Percentiles rank a stretch among this genome's conserved stretches.
Conservation (phyloP, 345 rosid genomes). For the Hypericum perforatum region DNA sequence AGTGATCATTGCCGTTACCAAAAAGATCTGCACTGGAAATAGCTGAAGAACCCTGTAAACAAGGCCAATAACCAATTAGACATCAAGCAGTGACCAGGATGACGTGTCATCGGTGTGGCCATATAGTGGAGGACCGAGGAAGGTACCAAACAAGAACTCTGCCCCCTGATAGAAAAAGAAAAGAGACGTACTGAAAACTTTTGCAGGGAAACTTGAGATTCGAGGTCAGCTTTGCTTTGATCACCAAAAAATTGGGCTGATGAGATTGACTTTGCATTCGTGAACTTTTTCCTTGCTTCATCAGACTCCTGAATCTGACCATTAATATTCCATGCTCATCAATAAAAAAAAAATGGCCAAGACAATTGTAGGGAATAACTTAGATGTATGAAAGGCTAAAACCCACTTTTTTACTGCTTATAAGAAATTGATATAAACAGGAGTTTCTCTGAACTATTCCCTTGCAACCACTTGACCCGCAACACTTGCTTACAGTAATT, state of each 20-base stretch:
- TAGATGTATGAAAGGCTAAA: no score
- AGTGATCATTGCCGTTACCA: constrained; percentile 41
- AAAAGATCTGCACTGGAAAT: constrained; percentile 96
- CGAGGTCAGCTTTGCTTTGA: constrained; percentile 44
- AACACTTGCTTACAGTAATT: no score
- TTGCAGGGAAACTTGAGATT: constrained; percentile 78
- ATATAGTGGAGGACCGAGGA: no score
- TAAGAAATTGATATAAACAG: constrained; percentile 2
- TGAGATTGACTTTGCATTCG: constrained; percentile 93
- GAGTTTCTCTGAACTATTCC: not conserved
- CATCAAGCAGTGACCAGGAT: not conserved
- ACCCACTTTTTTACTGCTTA: no score
- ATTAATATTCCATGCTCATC: no score
- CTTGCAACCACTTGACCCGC: no score
- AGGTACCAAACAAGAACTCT: no score
- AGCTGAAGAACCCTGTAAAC: constrained; percentile 66
- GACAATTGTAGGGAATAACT: no score
- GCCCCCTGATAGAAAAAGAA: not conserved
- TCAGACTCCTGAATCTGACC: constrained; percentile 76
- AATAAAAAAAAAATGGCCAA: no score
- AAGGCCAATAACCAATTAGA: constrained; percentile 5
- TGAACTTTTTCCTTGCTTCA: constrained; percentile 94
- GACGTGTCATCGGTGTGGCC: not conserved
- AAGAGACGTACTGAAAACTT: constrained; percentile 68
- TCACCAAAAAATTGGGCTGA: constrained; percentile 90